Evolutionary conservation across 352 stramenopile genomes (phyloP).

Genomic region (Phytophthora rubi): DNA sequence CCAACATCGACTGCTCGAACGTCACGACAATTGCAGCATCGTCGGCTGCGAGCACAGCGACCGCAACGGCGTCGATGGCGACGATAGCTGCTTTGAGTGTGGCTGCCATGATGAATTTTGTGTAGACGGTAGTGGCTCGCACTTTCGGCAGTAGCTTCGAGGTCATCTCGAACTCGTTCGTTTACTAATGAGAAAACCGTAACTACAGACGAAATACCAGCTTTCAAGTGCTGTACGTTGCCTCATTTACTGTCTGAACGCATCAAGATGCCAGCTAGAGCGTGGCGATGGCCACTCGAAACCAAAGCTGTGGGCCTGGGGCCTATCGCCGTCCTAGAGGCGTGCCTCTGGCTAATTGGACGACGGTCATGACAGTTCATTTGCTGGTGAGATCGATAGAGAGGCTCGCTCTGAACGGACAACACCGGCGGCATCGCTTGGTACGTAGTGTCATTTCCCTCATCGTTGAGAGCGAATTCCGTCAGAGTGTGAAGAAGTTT

Average conservation of each 20-base stretch:
- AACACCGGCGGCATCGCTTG: not conserved
- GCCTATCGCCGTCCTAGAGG: conserved; percentile 1
- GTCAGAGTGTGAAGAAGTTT: not conserved
- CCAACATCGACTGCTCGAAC: conserved; percentile 33
- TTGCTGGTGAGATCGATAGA: not conserved
- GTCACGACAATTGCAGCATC: conserved; percentile 19
- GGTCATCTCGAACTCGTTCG: not conserved
- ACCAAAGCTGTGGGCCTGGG: not conserved
- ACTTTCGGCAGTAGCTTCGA: not conserved
- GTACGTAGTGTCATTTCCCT: not conserved
- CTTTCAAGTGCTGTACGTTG: not conserved
- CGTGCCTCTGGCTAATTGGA: conserved; percentile 3
- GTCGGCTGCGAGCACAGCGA: conserved; percentile 13
- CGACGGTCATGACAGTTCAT: too few relatives aligned
- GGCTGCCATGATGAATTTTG: conserved; percentile 16
- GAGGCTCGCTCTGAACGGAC: not conserved
- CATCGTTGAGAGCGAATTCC: not conserved
- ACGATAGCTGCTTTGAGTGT: conserved; percentile 10
- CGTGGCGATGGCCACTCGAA: conserved; percentile 4
- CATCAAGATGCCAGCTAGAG: not conserved
- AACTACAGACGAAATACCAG: too few relatives aligned
- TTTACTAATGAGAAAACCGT: not conserved
- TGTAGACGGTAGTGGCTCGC: not conserved
- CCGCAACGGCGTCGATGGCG: not conserved
- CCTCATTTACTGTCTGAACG: not conserved